Conservation (phyloP, 345 rosid genomes). For the Luvunga scandens region DNA sequence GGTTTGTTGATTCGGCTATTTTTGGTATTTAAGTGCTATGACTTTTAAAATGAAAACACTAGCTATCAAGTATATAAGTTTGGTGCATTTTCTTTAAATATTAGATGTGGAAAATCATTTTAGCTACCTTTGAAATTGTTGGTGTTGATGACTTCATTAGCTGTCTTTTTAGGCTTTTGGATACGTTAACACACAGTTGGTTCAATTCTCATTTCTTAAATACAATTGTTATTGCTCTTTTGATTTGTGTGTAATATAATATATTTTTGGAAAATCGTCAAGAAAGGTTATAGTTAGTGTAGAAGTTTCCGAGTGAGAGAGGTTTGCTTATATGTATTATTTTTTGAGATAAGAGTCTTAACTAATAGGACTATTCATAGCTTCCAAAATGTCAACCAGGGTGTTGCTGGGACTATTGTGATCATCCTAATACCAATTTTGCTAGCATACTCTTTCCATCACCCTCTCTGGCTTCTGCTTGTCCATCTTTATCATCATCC, state of each 20-base stretch:
- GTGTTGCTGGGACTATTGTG: background rate
- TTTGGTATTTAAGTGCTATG: background rate
- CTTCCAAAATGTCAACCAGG: background rate
- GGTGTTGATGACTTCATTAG: background rate
- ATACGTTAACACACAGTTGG: background rate
- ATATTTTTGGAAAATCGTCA: background rate
- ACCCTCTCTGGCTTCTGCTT: background rate
- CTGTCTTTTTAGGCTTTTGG: background rate
- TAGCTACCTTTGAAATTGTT: background rate
- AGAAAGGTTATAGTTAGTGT: too few relatives aligned
- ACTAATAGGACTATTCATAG: too few relatives aligned
- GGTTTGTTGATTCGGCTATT: background rate
- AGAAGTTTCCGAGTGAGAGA: background rate
- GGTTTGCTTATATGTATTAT: background rate
- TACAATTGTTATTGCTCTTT: background rate
- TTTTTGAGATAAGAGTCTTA: background rate
- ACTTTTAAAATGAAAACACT: background rate
- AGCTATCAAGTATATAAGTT: background rate
- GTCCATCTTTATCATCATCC: background rate
- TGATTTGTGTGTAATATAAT: background rate
- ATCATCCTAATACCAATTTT: background rate
- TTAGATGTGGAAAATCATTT: background rate
- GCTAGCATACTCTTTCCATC: background rate
- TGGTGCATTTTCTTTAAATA: background rate
- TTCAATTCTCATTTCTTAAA: background rate